Evolutionary conservation across 768 basidiomycete species (phyloP).

Genomic region (Suillus variegatus): DNA sequence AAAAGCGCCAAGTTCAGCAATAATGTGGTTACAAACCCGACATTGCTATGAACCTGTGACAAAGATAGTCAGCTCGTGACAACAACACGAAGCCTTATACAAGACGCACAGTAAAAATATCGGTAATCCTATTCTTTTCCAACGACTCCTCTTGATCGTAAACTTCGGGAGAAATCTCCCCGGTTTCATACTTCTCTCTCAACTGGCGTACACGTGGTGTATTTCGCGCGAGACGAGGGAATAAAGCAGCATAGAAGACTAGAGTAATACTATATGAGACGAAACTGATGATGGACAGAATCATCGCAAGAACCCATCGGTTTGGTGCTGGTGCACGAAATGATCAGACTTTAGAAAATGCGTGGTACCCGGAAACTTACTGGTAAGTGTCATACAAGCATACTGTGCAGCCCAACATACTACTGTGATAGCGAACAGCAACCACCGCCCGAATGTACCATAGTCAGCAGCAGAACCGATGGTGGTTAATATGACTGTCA

Average conservation of each 20-base stretch:
- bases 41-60: conserved; percentile 68
- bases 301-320: conserved; percentile 76
- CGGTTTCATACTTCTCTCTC: conserved; percentile 55
- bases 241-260: conserved; percentile 77
- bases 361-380: conserved; percentile 38
- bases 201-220: conserved; percentile 61
- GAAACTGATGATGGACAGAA: conserved; percentile 76
- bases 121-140: conserved; percentile 84
- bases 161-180: conserved; percentile 58
- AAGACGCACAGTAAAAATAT: conserved; percentile 69
- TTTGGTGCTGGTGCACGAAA: conserved; percentile 47
- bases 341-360: not conserved
- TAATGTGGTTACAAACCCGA: conserved; percentile 68
- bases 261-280: conserved; percentile 78
- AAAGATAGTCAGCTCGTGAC: not conserved
- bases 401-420: conserved; percentile 85
- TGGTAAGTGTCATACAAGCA: conserved; percentile 70
- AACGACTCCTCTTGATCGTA: conserved; percentile 76
- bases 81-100: not conserved
- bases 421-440: conserved; percentile 67
- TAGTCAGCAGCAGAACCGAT: conserved; percentile 50
- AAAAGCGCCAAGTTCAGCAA: conserved; percentile 73
- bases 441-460: conserved; percentile 68
- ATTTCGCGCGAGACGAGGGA: conserved; percentile 81
- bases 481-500: conserved; percentile 82